phyloP scores from a whole-genome alignment of 768 basidiomycete genomes.

The Macrolepiota fuliginosa region DNA sequence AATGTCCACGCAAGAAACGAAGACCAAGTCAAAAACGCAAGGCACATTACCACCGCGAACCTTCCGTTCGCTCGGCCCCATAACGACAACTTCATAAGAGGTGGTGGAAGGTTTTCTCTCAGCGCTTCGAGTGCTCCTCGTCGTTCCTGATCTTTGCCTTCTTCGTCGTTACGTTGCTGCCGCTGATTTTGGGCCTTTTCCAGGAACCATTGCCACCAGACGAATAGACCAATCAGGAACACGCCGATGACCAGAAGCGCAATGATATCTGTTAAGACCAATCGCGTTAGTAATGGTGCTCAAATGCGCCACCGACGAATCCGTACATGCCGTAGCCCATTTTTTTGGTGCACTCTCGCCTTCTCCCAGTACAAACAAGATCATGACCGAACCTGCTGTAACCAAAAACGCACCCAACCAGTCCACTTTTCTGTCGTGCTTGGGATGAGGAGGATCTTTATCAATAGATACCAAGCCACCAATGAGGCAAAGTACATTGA shows the following conservation, averaged over 20 bases:
- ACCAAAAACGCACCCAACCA: constrained; percentile 71
- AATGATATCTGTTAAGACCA: constrained; percentile 63
- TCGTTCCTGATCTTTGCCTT: not conserved
- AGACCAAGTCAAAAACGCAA: constrained; percentile 67
- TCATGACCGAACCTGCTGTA: constrained; percentile 63
- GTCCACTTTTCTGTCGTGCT: constrained; percentile 54
- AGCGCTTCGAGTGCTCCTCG: not conserved
- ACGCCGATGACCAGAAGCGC: constrained; percentile 63
- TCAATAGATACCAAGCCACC: constrained; percentile 63
- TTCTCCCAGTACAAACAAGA: constrained; percentile 73
- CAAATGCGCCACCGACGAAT: not conserved
- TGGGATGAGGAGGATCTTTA: constrained; percentile 44
- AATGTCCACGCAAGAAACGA: constrained; percentile 54
- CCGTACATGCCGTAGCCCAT: constrained; percentile 51
- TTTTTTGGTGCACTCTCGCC: constrained; percentile 54
- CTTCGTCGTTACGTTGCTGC: constrained; percentile 1
- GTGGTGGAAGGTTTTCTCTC: constrained; percentile 40
- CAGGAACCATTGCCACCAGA: constrained; percentile 65
- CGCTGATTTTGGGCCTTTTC: constrained; percentile 36
- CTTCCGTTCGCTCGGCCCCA: constrained; percentile 64
- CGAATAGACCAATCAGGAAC: constrained; percentile 51
- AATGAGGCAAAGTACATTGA: constrained; percentile 50
- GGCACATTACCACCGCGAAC: constrained; percentile 56
- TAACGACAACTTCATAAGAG: constrained; percentile 60
- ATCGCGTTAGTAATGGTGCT: not conserved